These are phyloP conservation scores for Phytophthora aleatoria DNA, from an alignment of 352 stramenopile species.

Conservation along the genomic window DNA sequence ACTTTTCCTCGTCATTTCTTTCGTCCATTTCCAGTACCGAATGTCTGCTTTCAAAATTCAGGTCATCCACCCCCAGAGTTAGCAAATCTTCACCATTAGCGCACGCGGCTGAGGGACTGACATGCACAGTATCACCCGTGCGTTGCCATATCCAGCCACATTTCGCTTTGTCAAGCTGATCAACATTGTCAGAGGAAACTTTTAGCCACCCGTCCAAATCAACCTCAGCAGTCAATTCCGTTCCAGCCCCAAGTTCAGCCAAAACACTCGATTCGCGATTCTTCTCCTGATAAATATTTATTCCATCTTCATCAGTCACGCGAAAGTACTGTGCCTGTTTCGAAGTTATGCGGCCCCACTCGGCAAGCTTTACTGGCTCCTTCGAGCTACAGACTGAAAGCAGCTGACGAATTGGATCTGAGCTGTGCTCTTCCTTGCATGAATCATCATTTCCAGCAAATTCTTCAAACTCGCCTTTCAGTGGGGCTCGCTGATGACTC, in stretches of 20 bases:
- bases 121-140: constrained; percentile 44
- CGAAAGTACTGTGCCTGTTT: constrained; percentile 26
- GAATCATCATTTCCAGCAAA: constrained; percentile 19
- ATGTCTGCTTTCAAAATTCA: constrained; percentile 33
- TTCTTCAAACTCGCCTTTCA: constrained; percentile 55
- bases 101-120: constrained; percentile 15
- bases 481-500: constrained; percentile 44
- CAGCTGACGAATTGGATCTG: constrained; percentile 39
- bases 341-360: constrained; percentile 2
- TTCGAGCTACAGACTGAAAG: constrained; percentile 18
- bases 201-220: constrained; percentile 41
- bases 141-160: constrained; percentile 54
- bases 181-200: constrained; percentile 13
- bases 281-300: constrained; percentile 33
- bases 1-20: constrained; percentile 60
- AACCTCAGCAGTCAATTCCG: constrained; percentile 25
- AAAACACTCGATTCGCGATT: constrained; percentile 21
- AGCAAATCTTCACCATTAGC: constrained; percentile 60
- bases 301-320: constrained; percentile 34
- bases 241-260: constrained; percentile 22
- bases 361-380: neutral
- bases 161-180: constrained; percentile 3
- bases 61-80: constrained; percentile 66
- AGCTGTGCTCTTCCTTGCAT: constrained; percentile 2
- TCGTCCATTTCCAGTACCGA: constrained; percentile 63